phyloP scores from a whole-genome alignment of 495 filamentous ascomycete species.

The Penicillium daleae region DNA sequence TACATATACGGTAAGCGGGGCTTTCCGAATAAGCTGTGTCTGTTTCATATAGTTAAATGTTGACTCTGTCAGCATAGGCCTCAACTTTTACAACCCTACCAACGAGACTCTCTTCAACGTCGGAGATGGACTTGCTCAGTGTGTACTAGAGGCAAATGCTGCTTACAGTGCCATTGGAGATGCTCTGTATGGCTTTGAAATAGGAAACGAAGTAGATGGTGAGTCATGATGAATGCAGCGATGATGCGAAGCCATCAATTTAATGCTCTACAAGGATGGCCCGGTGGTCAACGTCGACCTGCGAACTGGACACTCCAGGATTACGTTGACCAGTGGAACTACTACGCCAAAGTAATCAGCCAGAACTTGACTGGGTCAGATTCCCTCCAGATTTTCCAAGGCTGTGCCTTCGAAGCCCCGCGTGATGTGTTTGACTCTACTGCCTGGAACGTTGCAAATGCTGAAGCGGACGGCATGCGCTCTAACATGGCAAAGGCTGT shows the following conservation, averaged over 20 bases:
- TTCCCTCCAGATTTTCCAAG: neutral
- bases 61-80: neutral
- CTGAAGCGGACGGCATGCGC: neutral
- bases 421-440: neutral
- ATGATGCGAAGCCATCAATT: neutral
- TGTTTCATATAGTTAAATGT: neutral
- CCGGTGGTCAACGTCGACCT: neutral
- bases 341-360: neutral
- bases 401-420: neutral
- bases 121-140: neutral
- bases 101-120: neutral
- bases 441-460: neutral
- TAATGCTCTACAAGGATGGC: neutral
- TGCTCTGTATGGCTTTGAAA: neutral
- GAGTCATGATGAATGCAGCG: neutral
- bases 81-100: neutral
- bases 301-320: neutral
- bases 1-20: neutral
- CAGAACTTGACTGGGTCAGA: neutral
- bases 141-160: neutral
- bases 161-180: neutral
- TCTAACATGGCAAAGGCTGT: neutral
- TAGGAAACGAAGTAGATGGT: neutral
- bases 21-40: neutral
- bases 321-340: neutral